These are phyloP conservation scores for Colletotrichum lini DNA, from an alignment of 2,329 filamentous ascomycete genomes.

Conservation along the genomic window DNA sequence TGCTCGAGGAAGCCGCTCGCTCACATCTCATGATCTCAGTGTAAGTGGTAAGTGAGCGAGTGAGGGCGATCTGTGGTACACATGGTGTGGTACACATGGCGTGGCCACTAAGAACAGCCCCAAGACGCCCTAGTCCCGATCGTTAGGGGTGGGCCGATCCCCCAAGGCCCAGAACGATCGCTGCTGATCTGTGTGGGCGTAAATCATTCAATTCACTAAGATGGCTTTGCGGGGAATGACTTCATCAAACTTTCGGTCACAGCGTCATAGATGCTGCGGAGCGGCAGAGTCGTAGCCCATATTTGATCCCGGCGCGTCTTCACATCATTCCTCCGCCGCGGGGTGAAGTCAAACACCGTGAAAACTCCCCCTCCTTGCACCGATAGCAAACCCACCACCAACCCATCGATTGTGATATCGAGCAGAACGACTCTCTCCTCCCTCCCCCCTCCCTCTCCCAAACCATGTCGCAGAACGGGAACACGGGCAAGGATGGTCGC, in stretches of 20 bases:
- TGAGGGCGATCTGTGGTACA: no score
- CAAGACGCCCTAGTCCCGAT: constrained; percentile 31
- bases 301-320: constrained; percentile 17
- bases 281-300: constrained; percentile 15
- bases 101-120: no score
- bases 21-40: no score
- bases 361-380: not conserved
- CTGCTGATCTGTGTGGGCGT: constrained; percentile 25
- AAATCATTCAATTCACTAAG: constrained; percentile 8
- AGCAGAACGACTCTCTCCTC: constrained; percentile 19
- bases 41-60: no score
- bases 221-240: constrained; percentile 30
- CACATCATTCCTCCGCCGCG: not conserved
- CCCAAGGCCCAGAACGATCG: constrained; percentile 24
- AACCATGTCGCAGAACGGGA: constrained; percentile 38
- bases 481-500: constrained; percentile 29
- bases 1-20: no score
- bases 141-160: constrained; percentile 29
- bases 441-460: not conserved
- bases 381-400: constrained; percentile 20
- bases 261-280: constrained; percentile 39
- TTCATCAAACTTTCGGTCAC: constrained; percentile 36
- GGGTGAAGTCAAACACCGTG: no score
- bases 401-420: constrained; percentile 25
- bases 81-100: no score